Evolutionary conservation across 176 grass and related monocot genomes (phyloP), one percentile per base, ranked within the genome.

Genomic region (Tillandsia leiboldiana): DNA sequence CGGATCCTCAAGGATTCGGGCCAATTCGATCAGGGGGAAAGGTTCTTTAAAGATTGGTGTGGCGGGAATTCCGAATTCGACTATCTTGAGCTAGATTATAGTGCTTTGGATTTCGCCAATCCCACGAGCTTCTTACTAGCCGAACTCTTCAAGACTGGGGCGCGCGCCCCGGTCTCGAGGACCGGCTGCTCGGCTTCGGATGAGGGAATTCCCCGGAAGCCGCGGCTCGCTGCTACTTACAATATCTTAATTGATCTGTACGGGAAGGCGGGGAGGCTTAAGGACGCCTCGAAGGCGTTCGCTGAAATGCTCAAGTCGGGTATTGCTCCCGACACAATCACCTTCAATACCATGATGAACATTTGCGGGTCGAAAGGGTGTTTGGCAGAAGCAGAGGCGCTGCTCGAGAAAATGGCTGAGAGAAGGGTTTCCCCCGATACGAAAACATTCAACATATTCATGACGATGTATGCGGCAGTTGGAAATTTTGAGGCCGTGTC

Each of bases 211-310:
- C 61, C 72, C 15, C 75, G 52, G 74, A 82, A 82, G 26, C 84
- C 79, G 0, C 78, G 78, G 63, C 84, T 91, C 65, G 72, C 74
- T 51, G 75, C n/a, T 18, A 87, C 88, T 1, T 87, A 84, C 69
- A 91, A 87, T 68, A 80, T 66, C 0, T 51, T 91, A 72, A 87
- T 91, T 9, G 84, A 91, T 87, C 69, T 91, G 29, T 82, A 84
- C 74, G 88, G 84, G 62, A 91, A 91, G 66, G 72, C 78, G 22
- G 75, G 84, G 15, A 84, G n/a, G 69, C 75, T 87, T 12, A 84
- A 82, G 33, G 66, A 87, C 0, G 88, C 84, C 1, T 69, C 80
- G 61, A 78, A 77, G 57, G 72, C 86, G 53, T 87, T 87, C 72
- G 1, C 80, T 50, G 61, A 73, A 72, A 87, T 87, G 84, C 79